phyloP scores from a whole-genome alignment of 2,329 filamentous ascomycete genomes.

The Arthrobotrys sphaeroides region DNA sequence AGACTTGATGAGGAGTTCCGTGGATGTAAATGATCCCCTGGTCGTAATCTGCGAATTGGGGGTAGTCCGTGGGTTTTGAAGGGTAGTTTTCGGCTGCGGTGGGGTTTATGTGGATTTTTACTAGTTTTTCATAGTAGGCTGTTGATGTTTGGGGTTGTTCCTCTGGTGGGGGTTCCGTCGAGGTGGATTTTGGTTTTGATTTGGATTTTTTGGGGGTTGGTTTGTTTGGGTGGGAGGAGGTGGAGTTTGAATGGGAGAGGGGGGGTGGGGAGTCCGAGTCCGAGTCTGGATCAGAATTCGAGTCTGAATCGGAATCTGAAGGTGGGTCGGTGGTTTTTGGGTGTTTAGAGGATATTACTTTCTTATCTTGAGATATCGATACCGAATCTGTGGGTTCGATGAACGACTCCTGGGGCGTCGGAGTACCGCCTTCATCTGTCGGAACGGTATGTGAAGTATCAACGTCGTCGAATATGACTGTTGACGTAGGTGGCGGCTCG shows the following conservation, averaged over 20 bases:
- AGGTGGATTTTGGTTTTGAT: conserved; percentile 6
- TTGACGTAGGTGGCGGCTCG: background rate
- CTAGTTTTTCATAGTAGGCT: conserved; percentile 32
- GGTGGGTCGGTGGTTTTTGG: background rate
- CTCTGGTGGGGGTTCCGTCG: background rate
- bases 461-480: conserved; percentile 4
- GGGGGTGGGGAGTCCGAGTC: background rate
- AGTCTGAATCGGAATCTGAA: background rate
- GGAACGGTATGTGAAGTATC: conserved; percentile 1
- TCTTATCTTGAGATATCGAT: background rate
- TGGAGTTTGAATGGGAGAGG: background rate
- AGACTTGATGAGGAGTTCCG: conserved; percentile 24
- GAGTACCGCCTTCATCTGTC: background rate
- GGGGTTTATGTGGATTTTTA: conserved; percentile 41
- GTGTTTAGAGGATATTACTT: background rate
- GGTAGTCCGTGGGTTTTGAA: conserved; percentile 10
- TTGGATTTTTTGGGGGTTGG: too few species aligned
- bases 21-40: conserved; percentile 37
- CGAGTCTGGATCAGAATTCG: background rate
- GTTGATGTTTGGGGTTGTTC: conserved; percentile 6
- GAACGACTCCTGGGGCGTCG: background rate
- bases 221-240: background rate
- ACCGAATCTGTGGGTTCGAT: background rate
- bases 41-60: conserved; percentile 29
- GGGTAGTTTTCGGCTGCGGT: conserved; percentile 15